Base-by-base conservation (phyloP, 148 eudicot genomes). In the Agrostemma githago region DNA sequence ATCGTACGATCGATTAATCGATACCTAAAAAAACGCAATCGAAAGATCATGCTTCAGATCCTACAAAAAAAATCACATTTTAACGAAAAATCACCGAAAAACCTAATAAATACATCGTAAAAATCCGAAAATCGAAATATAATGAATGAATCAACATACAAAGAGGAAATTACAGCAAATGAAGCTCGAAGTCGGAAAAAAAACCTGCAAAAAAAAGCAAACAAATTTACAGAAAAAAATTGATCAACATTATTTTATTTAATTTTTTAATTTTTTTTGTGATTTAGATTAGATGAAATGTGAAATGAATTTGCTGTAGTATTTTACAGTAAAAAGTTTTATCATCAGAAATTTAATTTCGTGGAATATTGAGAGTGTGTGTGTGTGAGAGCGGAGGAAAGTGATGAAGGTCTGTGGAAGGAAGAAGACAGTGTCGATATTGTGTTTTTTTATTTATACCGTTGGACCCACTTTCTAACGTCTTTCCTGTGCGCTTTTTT, bases 181-280 rank as follows among this genome's bases (percentile, higher is more conserved):
- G 68, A 71, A 60, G 56, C 79, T 80, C 76, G 42, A 61, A 71
- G 79, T 44, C 68, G 39, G 53, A 42, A 42, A 51, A 42, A 42
- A 59, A 73, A 46, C 77, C 64, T 67, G 67, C 71, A 67, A 67
- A 42, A 54, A 54, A 68, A 59, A 78, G 51, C 65, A 43, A 39
- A 21, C 21, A 68, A 56, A 62, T 60, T 21, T 7, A 53, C 8
- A 37, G 8, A 40, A 54, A 19, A n/a, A 43, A 66, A 66, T n/a
- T 15, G 69, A 38, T 20, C 68, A 73, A 46, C 73, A 69, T 51
- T 51, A 69, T 51, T 51, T 51, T 10, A 0, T 48, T 48, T 48
- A n/a, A n/a, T 51, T 20, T 41, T 43, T 38, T 73, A n/a, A n/a
- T 42, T 26, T 62, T 9, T 43, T 15, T 69, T 43, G 6, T 4